Percentiles rank a stretch among this genome's conserved stretches.
Conservation (phyloP, 768 basidiomycete genomes). For the Kwoniella sp. region DNA sequence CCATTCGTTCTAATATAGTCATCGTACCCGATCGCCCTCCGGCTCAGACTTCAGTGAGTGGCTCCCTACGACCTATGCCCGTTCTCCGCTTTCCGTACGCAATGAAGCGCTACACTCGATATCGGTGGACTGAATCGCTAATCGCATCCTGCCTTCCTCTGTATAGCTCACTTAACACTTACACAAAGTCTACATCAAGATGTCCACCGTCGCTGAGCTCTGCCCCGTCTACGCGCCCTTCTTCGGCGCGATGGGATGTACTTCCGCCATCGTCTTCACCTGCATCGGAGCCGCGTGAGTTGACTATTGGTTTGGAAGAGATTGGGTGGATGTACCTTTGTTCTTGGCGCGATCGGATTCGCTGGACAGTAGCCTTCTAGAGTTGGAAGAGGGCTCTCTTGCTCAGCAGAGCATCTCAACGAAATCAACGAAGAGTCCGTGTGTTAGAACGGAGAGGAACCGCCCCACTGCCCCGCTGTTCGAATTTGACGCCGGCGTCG, state of each 20-base stretch:
- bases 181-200: constrained; percentile 30
- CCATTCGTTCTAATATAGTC: not conserved
- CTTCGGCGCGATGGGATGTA: constrained; percentile 97
- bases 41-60: not conserved
- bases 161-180: not conserved
- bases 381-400: too few relatives aligned
- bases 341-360: constrained; percentile 14
- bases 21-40: not conserved
- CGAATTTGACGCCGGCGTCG: not conserved
- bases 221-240: constrained; percentile 88
- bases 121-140: not conserved
- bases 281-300: constrained; percentile 63
- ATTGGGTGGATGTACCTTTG: constrained; percentile 12
- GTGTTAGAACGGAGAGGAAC: too few relatives aligned
- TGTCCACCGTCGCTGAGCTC: constrained; percentile 54
- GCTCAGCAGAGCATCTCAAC: not conserved
- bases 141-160: not conserved
- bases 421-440: too few relatives aligned
- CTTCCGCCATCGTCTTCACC: constrained; percentile 95
- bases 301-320: not conserved
- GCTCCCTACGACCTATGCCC: too few relatives aligned
- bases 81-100: not conserved
- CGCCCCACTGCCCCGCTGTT: not conserved
- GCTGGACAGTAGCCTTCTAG: too few relatives aligned
- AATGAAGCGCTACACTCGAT: not conserved